Evolutionary conservation across 352 stramenopile species (phyloP).

Genomic region (Pythium plurisporium): DNA sequence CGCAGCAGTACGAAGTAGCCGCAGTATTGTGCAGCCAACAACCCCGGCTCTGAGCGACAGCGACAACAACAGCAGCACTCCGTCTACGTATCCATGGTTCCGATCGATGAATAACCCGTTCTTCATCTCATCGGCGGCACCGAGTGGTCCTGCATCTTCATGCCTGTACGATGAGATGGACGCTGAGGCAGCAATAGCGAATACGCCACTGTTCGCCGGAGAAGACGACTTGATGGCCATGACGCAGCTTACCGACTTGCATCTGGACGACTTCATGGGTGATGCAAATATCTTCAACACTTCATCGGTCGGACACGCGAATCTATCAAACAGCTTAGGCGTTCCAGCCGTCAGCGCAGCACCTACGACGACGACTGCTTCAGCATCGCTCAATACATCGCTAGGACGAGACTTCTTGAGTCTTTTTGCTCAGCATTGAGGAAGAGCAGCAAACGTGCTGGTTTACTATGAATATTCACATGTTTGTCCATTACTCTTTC

Average conservation of each 20-base stretch:
- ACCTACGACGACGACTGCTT: conserved; percentile 8
- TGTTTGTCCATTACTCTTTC: no score
- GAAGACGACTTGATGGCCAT: conserved; percentile 55
- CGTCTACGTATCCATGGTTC: conserved; percentile 41
- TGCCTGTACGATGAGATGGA: conserved; percentile 46
- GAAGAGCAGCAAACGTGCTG: no score
- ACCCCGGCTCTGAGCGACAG: conserved; percentile 1
- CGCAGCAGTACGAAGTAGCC: background rate
- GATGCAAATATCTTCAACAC: conserved; percentile 20
- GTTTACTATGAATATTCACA: no score
- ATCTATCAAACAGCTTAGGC: background rate
- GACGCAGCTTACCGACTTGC: conserved; percentile 54
- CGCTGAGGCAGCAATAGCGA: conserved; percentile 57
- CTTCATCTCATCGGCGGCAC: conserved; percentile 23
- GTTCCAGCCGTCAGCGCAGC: background rate
- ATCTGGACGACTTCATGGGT: conserved; percentile 63
- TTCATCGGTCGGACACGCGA: background rate
- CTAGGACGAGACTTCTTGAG: conserved; percentile 74
- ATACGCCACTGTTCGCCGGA: conserved; percentile 49
- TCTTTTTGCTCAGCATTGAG: conserved; percentile 72
- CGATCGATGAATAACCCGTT: conserved; percentile 51
- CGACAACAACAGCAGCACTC: background rate
- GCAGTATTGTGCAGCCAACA: conserved; percentile 8
- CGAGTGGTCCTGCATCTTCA: background rate
- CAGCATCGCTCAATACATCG: conserved; percentile 52